These are phyloP conservation scores for Pseudomonodictys pantanalensis DNA, from an alignment of 495 filamentous ascomycete species.

Conservation along the genomic window DNA sequence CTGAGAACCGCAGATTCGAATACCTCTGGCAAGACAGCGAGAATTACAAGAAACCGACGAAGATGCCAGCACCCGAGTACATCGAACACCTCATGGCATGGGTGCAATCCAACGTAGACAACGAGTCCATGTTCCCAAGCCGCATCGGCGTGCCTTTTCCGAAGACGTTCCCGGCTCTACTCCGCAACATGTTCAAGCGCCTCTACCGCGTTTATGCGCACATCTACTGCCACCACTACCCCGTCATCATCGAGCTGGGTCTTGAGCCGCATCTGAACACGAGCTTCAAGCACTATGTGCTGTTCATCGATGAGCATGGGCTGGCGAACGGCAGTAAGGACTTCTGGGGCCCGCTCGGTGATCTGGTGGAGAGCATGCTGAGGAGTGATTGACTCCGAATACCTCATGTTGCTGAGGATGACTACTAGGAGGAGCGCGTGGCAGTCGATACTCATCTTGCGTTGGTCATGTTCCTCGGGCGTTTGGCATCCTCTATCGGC, in stretches of 20 bases:
- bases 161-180: conserved; percentile 79
- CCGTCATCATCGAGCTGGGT: conserved; percentile 89
- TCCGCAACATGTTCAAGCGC: conserved; percentile 95
- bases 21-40: conserved; percentile 98
- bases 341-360: conserved; percentile 95
- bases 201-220: conserved; percentile 98
- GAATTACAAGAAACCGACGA: conserved; percentile 89
- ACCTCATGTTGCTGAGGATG: too few relatives aligned
- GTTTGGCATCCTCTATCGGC: too few relatives aligned
- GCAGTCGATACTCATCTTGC: too few relatives aligned
- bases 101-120: conserved; percentile 93
- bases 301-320: conserved; percentile 92
- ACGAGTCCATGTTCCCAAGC: conserved; percentile 90
- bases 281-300: conserved; percentile 98
- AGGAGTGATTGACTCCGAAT: conserved; percentile 70
- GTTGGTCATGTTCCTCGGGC: too few relatives aligned
- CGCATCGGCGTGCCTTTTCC: conserved; percentile 94
- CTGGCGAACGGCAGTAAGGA: conserved; percentile 82
- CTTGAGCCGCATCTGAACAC: conserved; percentile 98
- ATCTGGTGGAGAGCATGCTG: conserved; percentile 96
- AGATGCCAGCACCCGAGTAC: conserved; percentile 96
- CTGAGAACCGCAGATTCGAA: conserved; percentile 65
- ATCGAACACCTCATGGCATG: conserved; percentile 97
- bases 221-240: conserved; percentile 99
- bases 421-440: too few relatives aligned